Conservation (phyloP, 495 filamentous ascomycete species). For the Talaromyces ruber region DNA sequence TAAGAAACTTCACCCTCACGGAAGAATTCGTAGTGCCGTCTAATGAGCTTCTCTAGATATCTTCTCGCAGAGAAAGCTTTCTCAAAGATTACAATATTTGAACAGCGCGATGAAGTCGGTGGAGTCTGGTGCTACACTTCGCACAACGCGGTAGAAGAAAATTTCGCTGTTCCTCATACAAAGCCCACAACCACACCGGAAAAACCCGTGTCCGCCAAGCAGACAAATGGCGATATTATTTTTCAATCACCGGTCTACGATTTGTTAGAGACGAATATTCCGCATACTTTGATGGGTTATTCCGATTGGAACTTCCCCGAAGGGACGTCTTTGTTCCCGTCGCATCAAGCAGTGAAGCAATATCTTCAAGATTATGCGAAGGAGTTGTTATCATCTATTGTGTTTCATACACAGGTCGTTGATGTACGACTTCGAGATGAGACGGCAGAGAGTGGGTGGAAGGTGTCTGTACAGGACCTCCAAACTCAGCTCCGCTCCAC, state of each 20-base stretch:
- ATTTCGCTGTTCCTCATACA: constrained; percentile 22
- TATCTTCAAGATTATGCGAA: constrained; percentile 71
- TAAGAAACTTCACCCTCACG: constrained; percentile 11
- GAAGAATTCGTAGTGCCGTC: not conserved
- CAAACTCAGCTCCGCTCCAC: constrained; percentile 23
- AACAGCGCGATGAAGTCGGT: constrained; percentile 66
- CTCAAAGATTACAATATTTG: constrained; percentile 64
- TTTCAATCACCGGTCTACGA: constrained; percentile 76
- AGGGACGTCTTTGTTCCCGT: constrained; percentile 63
- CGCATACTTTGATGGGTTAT: constrained; percentile 71
- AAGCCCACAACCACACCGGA: constrained; percentile 33
- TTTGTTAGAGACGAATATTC: constrained; percentile 76
- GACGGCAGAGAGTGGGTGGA: constrained; percentile 32
- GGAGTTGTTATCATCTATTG: constrained; percentile 47
- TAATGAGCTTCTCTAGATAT: constrained; percentile 39
- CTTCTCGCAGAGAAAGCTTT: constrained; percentile 67
- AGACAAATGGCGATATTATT: constrained; percentile 11
- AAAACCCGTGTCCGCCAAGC: constrained; percentile 24
- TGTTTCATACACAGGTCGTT: constrained; percentile 49
- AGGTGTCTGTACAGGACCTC: constrained; percentile 45
- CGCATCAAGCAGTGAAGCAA: constrained; percentile 52
- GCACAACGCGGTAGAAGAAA: constrained; percentile 12
- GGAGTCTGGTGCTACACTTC: constrained; percentile 69
- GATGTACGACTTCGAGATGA: constrained; percentile 26
- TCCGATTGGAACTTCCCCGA: constrained; percentile 59